phyloP scores from a whole-genome alignment of 2,329 filamentous ascomycete genomes.

The Diplodia corticola region DNA sequence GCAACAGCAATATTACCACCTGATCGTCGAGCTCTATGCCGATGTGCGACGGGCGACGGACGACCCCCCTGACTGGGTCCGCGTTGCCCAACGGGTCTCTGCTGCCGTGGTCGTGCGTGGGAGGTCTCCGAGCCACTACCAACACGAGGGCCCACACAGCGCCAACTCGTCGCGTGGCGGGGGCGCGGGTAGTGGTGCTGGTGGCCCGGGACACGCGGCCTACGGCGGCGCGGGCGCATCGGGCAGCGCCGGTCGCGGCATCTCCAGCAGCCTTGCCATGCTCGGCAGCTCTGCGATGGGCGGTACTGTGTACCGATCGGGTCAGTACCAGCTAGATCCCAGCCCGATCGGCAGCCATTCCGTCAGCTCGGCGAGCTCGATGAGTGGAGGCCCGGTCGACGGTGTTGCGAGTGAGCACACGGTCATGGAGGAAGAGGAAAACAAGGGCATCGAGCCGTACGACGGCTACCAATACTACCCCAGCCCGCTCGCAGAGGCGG shows the following conservation, averaged over 20 bases:
- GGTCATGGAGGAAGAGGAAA: slow-evolving; percentile 40
- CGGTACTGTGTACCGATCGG: slow-evolving; percentile 36
- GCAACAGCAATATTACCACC: slow-evolving; percentile 87
- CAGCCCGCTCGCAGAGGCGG: slow-evolving; percentile 44
- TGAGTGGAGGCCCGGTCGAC: slow-evolving; percentile 44
- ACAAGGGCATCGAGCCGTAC: slow-evolving; percentile 43
- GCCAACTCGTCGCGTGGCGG: slow-evolving; percentile 43
- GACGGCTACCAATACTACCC: slow-evolving; percentile 52
- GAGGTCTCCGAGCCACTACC: slow-evolving; percentile 46
- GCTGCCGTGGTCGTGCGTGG: slow-evolving; percentile 44
- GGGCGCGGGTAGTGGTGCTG: slow-evolving; percentile 64
- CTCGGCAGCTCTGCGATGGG: slow-evolving; percentile 36
- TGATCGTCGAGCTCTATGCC: slow-evolving; percentile 69
- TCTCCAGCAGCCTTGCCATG: slow-evolving; percentile 36
- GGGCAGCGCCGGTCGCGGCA: slow-evolving; percentile 50
- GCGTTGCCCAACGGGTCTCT: slow-evolving; percentile 38
- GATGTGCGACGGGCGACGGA: slow-evolving; percentile 38
- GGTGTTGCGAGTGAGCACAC: slow-evolving; percentile 46
- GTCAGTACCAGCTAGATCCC: slow-evolving; percentile 41
- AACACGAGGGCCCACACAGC: slow-evolving; percentile 48
- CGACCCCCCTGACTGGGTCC: slow-evolving; percentile 37
- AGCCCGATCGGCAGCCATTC: slow-evolving; percentile 45
- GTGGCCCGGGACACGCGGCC: slow-evolving; percentile 36
- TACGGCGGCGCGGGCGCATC: slow-evolving; percentile 28
- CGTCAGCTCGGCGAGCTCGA: slow-evolving; percentile 46